A percentile compares a stretch with the other conserved stretches of the same genome.
Evolutionary conservation across 1,284 basidiomycete genomes (phyloP).

Genomic region (Trametes hirsuta): DNA sequence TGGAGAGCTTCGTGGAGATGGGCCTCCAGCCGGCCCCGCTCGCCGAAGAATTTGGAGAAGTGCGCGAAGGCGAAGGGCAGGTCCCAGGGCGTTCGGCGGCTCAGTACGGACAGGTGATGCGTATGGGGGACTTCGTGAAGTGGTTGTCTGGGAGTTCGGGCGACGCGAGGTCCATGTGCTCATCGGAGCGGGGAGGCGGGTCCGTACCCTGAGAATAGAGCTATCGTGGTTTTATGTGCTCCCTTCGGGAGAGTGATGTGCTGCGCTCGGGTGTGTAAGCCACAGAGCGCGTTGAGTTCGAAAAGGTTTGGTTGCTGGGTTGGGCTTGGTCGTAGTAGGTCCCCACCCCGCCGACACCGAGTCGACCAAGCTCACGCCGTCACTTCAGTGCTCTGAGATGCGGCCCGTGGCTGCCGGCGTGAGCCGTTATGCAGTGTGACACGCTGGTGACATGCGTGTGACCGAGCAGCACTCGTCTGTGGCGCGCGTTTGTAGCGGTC

Average conservation of each 20-base stretch:
- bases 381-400: too few relatives aligned
- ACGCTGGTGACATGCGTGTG: constrained; percentile 7
- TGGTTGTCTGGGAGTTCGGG: constrained; percentile 31
- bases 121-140: constrained; percentile 37
- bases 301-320: background rate
- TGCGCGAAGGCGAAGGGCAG: constrained; percentile 3
- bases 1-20: constrained; percentile 66
- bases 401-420: background rate
- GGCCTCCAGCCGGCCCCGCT: constrained; percentile 2
- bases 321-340: too few relatives aligned
- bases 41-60: background rate
- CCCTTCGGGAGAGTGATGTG: background rate
- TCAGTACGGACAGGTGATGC: constrained; percentile 45
- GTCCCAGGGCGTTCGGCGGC: constrained; percentile 19
- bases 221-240: background rate
- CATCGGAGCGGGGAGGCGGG: constrained; percentile 10
- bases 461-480: constrained; percentile 12
- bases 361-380: too few relatives aligned
- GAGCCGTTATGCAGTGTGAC: background rate
- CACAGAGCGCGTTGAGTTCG: background rate
- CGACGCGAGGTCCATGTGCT: constrained; percentile 11
- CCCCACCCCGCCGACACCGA: too few relatives aligned
- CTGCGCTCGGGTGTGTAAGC: constrained; percentile 8
- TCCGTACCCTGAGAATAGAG: constrained; percentile 6
- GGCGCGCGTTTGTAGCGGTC: background rate